Evolutionary conservation across 1,139 yeast species (phyloP).

Genomic region (Candida sanyaensis): DNA sequence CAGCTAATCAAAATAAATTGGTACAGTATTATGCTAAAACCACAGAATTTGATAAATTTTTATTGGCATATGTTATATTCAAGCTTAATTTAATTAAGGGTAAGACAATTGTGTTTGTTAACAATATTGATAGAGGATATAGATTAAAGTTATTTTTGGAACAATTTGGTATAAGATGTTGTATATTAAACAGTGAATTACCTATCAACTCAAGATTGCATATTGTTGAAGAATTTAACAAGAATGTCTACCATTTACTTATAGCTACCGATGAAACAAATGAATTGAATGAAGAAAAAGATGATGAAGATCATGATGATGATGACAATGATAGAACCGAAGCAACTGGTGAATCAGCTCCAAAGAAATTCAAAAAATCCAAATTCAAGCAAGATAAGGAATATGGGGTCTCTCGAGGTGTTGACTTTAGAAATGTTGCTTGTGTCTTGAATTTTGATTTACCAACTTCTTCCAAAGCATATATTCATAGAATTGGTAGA

Average conservation of each 20-base stretch:
- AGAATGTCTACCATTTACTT: constrained; percentile 79
- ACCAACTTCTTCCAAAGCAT: constrained; percentile 87
- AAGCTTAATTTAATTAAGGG: constrained; percentile 89
- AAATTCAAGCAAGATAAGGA: constrained; percentile 60
- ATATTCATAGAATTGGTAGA: constrained; percentile 94
- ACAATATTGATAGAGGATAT: constrained; percentile 94
- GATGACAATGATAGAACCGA: constrained; percentile 40
- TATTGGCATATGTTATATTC: constrained; percentile 87
- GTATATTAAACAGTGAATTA: constrained; percentile 88
- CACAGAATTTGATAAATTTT: constrained; percentile 87
- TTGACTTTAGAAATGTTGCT: constrained; percentile 93
- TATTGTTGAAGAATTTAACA: constrained; percentile 93
- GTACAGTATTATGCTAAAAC: constrained; percentile 86
- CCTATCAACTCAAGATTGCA: constrained; percentile 93
- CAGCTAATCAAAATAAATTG: constrained; percentile 57
- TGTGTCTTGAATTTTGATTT: constrained; percentile 95
- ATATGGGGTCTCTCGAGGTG: constrained; percentile 95
- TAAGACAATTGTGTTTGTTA: constrained; percentile 87
- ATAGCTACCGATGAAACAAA: constrained; percentile 95
- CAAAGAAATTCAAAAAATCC: constrained; percentile 31
- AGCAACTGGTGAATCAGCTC: constrained; percentile 33
- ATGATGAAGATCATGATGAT: constrained; percentile 48
- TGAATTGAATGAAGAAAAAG: constrained; percentile 50
- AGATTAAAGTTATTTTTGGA: constrained; percentile 87
- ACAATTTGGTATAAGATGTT: constrained; percentile 89